Evolutionary conservation across 148 eudicot species (phyloP), one percentile per base, ranked within the genome.

Genomic region (Hydrangea macrophylla): DNA sequence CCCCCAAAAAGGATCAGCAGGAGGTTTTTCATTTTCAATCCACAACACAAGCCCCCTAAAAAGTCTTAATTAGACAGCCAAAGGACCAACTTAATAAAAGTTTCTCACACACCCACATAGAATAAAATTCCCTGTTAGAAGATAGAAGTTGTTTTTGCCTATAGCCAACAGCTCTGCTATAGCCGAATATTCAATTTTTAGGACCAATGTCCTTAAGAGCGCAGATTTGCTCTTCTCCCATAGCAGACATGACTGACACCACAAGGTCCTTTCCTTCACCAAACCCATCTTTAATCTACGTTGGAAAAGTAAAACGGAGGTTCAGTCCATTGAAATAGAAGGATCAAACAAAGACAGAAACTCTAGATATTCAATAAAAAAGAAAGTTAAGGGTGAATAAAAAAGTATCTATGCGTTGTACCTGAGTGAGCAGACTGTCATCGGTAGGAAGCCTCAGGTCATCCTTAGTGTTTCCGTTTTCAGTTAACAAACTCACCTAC

Each of bases 161-260:
- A 42, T 42, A 12, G 50, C 50, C 50, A 42, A 10, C 5, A 8
- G 5, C 3, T 1, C 22, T 54, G 22, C 24, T 12, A 32, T 2
- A 8, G 20, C 15, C 51, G 2, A 42, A 55, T 24, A 6, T 36
- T 54, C 9, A 55, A 25, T 55, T 67, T 22, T 55, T 67, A 22
- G 70, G 70, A 62, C 77, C 77, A 53, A 74, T 60, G 55, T 74
- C 77, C 77, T 74, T 74, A 18, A 74, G 60, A 60, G 73, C 68
- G 12, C 68, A 68, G 68, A 74, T 74, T 58, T 74, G 78, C 65
- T 74, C 78, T 31, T 74, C 78, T 31, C 78, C 78, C 78, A 74
- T 74, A 53, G 78, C 73, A 61, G 78, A 74, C 78, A 68, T 68
- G 32, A 74, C 78, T 12, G 62, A 10, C 50, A 74, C 68, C 31